Conservation (phyloP, 202 grass and related monocot genomes). For the Brachypodium distachyon region DNA sequence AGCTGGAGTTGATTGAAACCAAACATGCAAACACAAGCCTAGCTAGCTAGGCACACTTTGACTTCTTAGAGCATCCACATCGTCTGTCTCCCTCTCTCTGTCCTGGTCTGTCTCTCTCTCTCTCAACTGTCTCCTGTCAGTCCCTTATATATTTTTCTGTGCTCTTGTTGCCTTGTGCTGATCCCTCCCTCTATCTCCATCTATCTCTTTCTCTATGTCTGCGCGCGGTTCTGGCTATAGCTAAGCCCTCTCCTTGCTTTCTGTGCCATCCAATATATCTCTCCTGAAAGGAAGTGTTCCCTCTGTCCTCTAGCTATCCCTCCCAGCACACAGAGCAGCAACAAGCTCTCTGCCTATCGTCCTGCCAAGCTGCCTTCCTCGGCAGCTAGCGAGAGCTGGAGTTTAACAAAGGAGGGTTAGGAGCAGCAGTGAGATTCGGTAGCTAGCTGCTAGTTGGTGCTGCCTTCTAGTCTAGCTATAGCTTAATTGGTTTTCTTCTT, state of each 20-base stretch:
- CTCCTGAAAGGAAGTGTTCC: conserved; percentile 22
- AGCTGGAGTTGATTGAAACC: conserved; percentile 45
- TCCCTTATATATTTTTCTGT: conserved; percentile 54
- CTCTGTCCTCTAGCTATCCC: conserved; percentile 29
- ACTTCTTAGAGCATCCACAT: conserved; percentile 38
- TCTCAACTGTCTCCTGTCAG: conserved; percentile 1
- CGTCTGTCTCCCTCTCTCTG: background rate
- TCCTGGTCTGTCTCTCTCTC: no score
- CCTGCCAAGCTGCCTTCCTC: conserved; percentile 10
- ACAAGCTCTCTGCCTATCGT: conserved; percentile 14
- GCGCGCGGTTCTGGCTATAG: no score
- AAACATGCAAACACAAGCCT: conserved; percentile 18
- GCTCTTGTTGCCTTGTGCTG: conserved; percentile 32
- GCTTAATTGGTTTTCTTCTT: background rate
- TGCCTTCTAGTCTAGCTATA: background rate
- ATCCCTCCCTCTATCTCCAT: background rate
- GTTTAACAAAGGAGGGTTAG: conserved; percentile 33
- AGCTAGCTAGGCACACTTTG: no score
- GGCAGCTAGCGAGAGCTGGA: conserved; percentile 6
- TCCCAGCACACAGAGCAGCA: conserved; percentile 13
- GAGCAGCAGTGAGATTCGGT: conserved; percentile 36
- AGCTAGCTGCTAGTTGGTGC: conserved; percentile 19
- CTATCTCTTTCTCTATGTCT: no score
- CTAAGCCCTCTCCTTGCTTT: conserved; percentile 32
- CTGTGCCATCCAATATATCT: conserved; percentile 35